Percentiles rank a stretch among this genome's conserved stretches.
phyloP scores from a whole-genome alignment of 495 filamentous ascomycete species.

The Talaromyces borbonicus region DNA sequence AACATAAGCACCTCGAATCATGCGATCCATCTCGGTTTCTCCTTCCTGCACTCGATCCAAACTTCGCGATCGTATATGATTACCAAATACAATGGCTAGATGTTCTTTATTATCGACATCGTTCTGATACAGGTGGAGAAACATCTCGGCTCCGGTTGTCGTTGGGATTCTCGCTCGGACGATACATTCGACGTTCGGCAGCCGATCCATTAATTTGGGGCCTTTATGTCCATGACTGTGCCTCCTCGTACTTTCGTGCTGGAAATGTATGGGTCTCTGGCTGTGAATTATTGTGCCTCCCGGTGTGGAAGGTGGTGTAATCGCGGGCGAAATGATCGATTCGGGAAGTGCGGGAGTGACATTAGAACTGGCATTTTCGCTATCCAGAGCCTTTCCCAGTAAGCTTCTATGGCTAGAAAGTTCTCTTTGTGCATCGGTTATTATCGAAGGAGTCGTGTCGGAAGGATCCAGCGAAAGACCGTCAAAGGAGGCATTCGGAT shows the following conservation, averaged over 20 bases:
- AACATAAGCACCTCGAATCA: conserved; percentile 88
- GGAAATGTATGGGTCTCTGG: conserved; percentile 26
- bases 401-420: neutral
- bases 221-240: conserved; percentile 41
- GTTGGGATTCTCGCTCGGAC: conserved; percentile 81
- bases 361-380: conserved; percentile 5
- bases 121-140: conserved; percentile 90
- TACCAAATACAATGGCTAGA: conserved; percentile 93
- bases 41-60: conserved; percentile 73
- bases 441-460: neutral
- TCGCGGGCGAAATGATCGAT: conserved; percentile 60
- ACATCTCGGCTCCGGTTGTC: conserved; percentile 89
- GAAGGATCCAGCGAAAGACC: neutral
- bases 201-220: conserved; percentile 55
- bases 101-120: conserved; percentile 92
- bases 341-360: conserved; percentile 35
- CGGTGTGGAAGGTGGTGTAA: conserved; percentile 68
- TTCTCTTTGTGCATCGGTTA: conserved; percentile 2
- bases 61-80: conserved; percentile 66
- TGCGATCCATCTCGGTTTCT: conserved; percentile 91
- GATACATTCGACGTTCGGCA: conserved; percentile 70
- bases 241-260: conserved; percentile 9
- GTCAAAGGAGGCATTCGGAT: conserved; percentile 3
- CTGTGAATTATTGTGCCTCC: conserved; percentile 50
- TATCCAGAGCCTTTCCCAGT: conserved; percentile 1